Percentiles rank a stretch among this genome's conserved stretches.
These are phyloP conservation scores for Umbelopsis sp. DNA, from an alignment of 192 early-diverging fungal species.

Conservation along the genomic window DNA sequence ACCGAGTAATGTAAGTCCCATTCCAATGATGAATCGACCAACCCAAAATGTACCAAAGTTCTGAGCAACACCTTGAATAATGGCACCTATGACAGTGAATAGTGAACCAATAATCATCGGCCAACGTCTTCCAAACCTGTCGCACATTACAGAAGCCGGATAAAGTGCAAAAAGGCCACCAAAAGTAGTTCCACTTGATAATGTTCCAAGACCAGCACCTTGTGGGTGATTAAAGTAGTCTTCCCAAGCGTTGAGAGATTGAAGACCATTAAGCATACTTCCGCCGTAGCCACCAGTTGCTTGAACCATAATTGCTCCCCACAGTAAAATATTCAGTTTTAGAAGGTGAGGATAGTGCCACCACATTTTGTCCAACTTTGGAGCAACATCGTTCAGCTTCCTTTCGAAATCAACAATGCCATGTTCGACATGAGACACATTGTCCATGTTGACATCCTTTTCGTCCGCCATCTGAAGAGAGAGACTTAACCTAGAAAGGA, in stretches of 20 bases:
- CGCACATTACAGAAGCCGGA: neutral
- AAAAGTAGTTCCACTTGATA: conserved; percentile 18
- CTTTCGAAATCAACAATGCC: neutral
- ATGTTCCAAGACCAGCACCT: conserved; percentile 12
- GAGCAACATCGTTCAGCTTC: conserved; percentile 16
- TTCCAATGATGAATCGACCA: conserved; percentile 18
- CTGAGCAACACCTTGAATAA: conserved; percentile 16
- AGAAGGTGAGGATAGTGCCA: conserved; percentile 20
- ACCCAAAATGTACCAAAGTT: conserved; percentile 19
- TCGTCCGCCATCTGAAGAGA: neutral
- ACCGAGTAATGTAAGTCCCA: neutral
- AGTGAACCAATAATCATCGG: conserved; percentile 15
- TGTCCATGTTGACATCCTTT: neutral
- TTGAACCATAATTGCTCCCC: conserved; percentile 1
- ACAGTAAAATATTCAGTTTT: conserved; percentile 8
- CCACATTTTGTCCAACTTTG: conserved; percentile 23
- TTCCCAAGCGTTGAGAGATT: conserved; percentile 14
- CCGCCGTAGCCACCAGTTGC: conserved; percentile 21
- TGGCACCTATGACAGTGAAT: conserved; percentile 8
- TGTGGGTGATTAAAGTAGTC: conserved; percentile 13
- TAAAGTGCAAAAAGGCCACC: neutral
- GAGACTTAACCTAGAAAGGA: neutral
- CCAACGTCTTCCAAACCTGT: conserved; percentile 19
- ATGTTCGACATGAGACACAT: neutral
- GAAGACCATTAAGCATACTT: conserved; percentile 24